These are phyloP conservation scores for Basipetospora chlamydospora DNA, from an alignment of 2,329 filamentous ascomycete genomes.

Conservation along the genomic window DNA sequence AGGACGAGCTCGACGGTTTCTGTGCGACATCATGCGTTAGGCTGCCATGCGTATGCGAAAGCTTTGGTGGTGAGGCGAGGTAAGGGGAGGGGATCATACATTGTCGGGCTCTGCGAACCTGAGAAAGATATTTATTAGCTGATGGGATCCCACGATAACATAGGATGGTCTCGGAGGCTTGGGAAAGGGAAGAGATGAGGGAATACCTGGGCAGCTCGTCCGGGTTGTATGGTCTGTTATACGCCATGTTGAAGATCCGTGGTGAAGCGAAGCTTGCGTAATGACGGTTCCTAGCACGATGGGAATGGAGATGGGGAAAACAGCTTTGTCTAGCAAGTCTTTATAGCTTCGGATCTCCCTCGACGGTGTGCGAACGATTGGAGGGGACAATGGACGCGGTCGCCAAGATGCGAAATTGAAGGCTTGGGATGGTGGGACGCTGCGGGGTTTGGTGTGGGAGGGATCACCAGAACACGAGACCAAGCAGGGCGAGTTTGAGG, in stretches of 20 bases:
- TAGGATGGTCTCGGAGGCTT: conserved; percentile 1
- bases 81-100: conserved; percentile 13
- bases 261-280: too few relatives aligned
- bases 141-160: too few relatives aligned
- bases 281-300: not conserved
- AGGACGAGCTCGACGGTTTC: conserved; percentile 21
- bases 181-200: conserved; percentile 7
- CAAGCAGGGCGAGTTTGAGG: too few relatives aligned
- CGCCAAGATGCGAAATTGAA: too few relatives aligned
- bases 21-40: not conserved
- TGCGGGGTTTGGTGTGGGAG: too few relatives aligned
- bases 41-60: too few relatives aligned
- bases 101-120: conserved; percentile 39
- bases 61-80: not conserved
- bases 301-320: not conserved
- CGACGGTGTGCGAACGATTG: too few relatives aligned
- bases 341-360: too few relatives aligned
- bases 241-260: conserved; percentile 53
- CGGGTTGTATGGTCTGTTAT: conserved; percentile 85
- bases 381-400: too few relatives aligned
- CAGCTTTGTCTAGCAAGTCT: too few relatives aligned
- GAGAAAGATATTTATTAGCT: conserved; percentile 5
- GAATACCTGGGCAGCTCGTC: conserved; percentile 79
- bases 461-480: too few relatives aligned
- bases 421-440: too few relatives aligned